These are phyloP conservation scores for Pseudopyrenochaeta lycopersici DNA, from an alignment of 2,329 filamentous ascomycete genomes.

Conservation along the genomic window DNA sequence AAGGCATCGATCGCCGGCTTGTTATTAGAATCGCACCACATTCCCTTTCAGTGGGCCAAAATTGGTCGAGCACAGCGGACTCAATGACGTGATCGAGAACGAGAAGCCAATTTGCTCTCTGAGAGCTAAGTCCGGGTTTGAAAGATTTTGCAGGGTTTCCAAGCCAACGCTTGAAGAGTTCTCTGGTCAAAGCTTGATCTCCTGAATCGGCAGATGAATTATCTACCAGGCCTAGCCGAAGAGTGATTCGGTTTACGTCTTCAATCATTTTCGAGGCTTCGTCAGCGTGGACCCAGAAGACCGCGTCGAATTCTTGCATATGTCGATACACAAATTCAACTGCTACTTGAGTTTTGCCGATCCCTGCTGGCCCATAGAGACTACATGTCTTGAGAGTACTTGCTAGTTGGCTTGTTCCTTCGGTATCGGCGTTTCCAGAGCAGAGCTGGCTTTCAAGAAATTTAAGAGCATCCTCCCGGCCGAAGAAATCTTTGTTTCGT, in stretches of 20 bases:
- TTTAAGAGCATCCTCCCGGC: too few species aligned
- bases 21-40: conserved; percentile 16
- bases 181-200: conserved; percentile 3
- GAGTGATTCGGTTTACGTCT: conserved; percentile 5
- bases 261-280: conserved; percentile 4
- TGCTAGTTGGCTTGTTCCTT: background rate
- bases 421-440: too few species aligned
- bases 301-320: conserved; percentile 11
- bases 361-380: conserved; percentile 12
- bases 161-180: conserved; percentile 15
- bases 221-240: conserved; percentile 2
- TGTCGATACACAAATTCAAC: conserved; percentile 7
- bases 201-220: conserved; percentile 8
- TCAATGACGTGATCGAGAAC: conserved; percentile 13
- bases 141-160: conserved; percentile 1
- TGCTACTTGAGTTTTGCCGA: conserved; percentile 21
- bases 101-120: conserved; percentile 13
- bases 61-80: conserved; percentile 1
- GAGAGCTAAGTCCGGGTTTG: background rate
- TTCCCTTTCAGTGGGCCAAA: conserved; percentile 12
- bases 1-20: conserved; percentile 6
- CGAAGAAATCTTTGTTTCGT: too few species aligned
- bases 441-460: too few species aligned
- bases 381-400: background rate
- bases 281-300: conserved; percentile 17